Percentiles rank a stretch among this genome's conserved stretches.
Conservation (phyloP, 2,329 filamentous ascomycete genomes). For the Metarhizium brunneum region DNA sequence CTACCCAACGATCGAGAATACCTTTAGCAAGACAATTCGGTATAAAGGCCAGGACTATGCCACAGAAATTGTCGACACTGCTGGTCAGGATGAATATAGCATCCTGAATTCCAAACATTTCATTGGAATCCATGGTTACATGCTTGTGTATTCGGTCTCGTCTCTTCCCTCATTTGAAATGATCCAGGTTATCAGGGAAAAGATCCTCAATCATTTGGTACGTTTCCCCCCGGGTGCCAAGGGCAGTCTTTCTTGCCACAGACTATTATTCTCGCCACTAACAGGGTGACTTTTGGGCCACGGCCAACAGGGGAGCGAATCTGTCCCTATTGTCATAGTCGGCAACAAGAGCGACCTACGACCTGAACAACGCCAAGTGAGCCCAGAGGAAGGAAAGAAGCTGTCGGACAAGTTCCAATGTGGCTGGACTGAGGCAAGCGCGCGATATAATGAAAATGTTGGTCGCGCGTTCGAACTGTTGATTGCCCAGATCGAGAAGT, state of each 20-base stretch:
- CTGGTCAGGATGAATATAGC: slow-evolving; percentile 97
- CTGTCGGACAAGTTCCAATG: slow-evolving; percentile 82
- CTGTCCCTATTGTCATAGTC: slow-evolving; percentile 87
- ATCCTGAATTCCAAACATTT: slow-evolving; percentile 98
- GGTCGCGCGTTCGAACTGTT: slow-evolving; percentile 86
- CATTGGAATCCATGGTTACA: slow-evolving; percentile 97
- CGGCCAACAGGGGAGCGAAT: slow-evolving; percentile 65
- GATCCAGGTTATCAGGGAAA: slow-evolving; percentile 91
- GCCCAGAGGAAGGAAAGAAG: slow-evolving; percentile 73
- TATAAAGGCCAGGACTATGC: slow-evolving; percentile 88
- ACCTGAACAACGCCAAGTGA: slow-evolving; percentile 87
- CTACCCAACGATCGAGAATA: slow-evolving; percentile 98
- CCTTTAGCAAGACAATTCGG: slow-evolving; percentile 91
- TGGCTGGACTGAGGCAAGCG: slow-evolving; percentile 90
- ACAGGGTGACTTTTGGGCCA: neutral
- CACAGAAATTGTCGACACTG: slow-evolving; percentile 97
- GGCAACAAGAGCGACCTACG: slow-evolving; percentile 95
- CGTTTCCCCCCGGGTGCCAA: slow-evolving; percentile 19
- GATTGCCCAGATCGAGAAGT: slow-evolving; percentile 90
- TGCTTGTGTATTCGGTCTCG: slow-evolving; percentile 96
- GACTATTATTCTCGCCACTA: neutral
- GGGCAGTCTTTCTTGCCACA: neutral
- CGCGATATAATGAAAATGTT: slow-evolving; percentile 90
- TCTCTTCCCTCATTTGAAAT: slow-evolving; percentile 95
- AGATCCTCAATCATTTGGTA: slow-evolving; percentile 93